Evolutionary conservation across 1,284 basidiomycete genomes (phyloP).

Genomic region (Cystobasidium slooffiae): DNA sequence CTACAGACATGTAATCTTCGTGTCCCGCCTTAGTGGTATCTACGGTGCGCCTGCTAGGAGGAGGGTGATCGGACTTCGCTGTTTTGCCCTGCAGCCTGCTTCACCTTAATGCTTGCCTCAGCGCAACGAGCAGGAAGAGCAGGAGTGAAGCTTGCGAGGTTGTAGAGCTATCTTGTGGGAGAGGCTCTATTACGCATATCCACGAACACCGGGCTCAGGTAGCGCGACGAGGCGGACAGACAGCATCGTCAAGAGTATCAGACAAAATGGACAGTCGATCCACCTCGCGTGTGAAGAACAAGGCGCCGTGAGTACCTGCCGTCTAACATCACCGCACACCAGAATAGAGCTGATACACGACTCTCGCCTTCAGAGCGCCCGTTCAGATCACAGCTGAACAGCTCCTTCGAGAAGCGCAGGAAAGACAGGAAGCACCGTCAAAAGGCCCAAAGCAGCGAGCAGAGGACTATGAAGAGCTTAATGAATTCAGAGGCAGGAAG

Average conservation of each 20-base stretch:
- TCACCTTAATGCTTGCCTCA: too few relatives aligned
- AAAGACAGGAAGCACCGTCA: conserved; percentile 89
- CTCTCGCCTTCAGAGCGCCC: conserved; percentile 18
- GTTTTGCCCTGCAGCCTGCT: too few relatives aligned
- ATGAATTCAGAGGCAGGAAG: conserved; percentile 93
- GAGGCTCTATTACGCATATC: too few relatives aligned
- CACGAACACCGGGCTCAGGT: too few relatives aligned
- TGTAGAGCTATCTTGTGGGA: too few relatives aligned
- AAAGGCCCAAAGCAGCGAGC: conserved; percentile 91
- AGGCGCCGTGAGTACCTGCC: conserved; percentile 32
- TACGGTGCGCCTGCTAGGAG: too few relatives aligned
- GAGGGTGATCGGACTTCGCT: too few relatives aligned
- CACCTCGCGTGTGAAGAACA: conserved; percentile 44
- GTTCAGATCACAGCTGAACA: conserved; percentile 93
- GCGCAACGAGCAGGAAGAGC: too few relatives aligned
- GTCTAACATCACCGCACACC: neutral
- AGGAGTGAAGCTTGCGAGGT: too few relatives aligned
- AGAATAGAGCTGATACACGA: neutral
- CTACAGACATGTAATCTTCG: too few relatives aligned
- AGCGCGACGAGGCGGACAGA: too few relatives aligned
- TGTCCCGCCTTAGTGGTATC: too few relatives aligned
- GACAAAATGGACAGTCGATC: conserved; percentile 36
- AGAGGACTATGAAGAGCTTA: conserved; percentile 95
- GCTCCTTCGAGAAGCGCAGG: conserved; percentile 95
- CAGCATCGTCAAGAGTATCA: neutral